Percentiles rank a stretch among this genome's conserved stretches.
These are phyloP conservation scores for Salvia miltiorrhiza DNA, from an alignment of 257 asterid species.

Conservation along the genomic window DNA sequence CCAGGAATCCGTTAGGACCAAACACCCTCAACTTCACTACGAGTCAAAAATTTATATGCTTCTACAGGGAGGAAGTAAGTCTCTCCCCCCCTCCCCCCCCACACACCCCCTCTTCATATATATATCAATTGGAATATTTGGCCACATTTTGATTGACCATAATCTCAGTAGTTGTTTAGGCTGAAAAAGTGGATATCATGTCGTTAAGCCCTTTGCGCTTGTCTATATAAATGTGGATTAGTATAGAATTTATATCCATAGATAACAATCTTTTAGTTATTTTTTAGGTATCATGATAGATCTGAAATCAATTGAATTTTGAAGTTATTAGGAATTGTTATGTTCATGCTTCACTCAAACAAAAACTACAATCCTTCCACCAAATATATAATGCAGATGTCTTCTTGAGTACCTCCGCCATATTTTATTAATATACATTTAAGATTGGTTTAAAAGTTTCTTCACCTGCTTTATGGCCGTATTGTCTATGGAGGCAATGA, in stretches of 20 bases:
- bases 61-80: slow-evolving; percentile 91
- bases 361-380: too few species aligned
- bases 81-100: slow-evolving; percentile 18
- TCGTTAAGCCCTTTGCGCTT: neutral
- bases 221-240: neutral
- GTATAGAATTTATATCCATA: neutral
- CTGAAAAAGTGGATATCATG: neutral
- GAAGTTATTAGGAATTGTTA: too few species aligned
- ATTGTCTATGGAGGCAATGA: slow-evolving; percentile 9
- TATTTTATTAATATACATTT: neutral
- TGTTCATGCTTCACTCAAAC: too few species aligned
- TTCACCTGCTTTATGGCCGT: neutral
- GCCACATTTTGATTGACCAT: neutral
- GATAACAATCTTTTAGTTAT: neutral
- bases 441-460: neutral
- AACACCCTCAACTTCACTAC: slow-evolving; percentile 84
- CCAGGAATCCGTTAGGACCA: slow-evolving; percentile 86
- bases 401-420: neutral
- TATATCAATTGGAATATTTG: neutral
- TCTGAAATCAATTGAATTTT: neutral
- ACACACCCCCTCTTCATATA: too few species aligned
- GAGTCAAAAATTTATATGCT: slow-evolving; percentile 88
- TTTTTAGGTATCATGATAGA: neutral
- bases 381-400: too few species aligned
- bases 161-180: neutral